These are phyloP conservation scores for Arachnomyces sp. DNA, from an alignment of 2,329 filamentous ascomycete species.

Conservation along the genomic window DNA sequence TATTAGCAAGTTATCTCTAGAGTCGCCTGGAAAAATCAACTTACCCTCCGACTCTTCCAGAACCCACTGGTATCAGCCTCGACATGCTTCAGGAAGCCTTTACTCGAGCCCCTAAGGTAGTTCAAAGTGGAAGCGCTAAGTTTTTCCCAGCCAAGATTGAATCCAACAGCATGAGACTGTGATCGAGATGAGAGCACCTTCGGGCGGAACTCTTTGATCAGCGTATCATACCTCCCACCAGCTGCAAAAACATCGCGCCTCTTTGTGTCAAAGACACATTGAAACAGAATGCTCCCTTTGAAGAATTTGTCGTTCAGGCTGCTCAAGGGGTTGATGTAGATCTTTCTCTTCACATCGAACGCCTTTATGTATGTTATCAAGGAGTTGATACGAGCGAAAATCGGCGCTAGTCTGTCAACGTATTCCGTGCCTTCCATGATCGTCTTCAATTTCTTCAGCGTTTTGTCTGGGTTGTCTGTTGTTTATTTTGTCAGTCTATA, in stretches of 20 bases:
- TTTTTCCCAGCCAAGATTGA: constrained; percentile 82
- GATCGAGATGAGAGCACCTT: constrained; percentile 54
- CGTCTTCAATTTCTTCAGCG: constrained; percentile 53
- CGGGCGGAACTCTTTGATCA: constrained; percentile 76
- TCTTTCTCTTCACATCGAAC: constrained; percentile 64
- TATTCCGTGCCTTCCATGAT: constrained; percentile 49
- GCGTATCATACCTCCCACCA: constrained; percentile 81
- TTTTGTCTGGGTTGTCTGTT: constrained; percentile 62
- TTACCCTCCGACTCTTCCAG: constrained; percentile 56
- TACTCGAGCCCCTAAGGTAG: constrained; percentile 41
- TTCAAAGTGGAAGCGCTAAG: constrained; percentile 56
- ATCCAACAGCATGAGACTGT: constrained; percentile 77
- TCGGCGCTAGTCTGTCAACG: constrained; percentile 42
- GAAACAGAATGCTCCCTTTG: constrained; percentile 74
- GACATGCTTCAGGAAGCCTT: constrained; percentile 57
- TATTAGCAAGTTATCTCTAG: constrained; percentile 6
- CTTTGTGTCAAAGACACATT: constrained; percentile 80
- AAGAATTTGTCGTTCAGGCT: constrained; percentile 92
- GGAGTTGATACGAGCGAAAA: constrained; percentile 69
- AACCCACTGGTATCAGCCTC: constrained; percentile 55
- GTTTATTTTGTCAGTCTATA: constrained; percentile 47
- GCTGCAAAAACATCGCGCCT: constrained; percentile 78
- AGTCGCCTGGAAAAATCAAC: constrained; percentile 20
- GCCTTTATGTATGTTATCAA: constrained; percentile 68
- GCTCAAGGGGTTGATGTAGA: constrained; percentile 76